Evolutionary conservation across 495 filamentous ascomycete genomes (phyloP).

Genomic region (Penicillium psychrofluorescens): DNA sequence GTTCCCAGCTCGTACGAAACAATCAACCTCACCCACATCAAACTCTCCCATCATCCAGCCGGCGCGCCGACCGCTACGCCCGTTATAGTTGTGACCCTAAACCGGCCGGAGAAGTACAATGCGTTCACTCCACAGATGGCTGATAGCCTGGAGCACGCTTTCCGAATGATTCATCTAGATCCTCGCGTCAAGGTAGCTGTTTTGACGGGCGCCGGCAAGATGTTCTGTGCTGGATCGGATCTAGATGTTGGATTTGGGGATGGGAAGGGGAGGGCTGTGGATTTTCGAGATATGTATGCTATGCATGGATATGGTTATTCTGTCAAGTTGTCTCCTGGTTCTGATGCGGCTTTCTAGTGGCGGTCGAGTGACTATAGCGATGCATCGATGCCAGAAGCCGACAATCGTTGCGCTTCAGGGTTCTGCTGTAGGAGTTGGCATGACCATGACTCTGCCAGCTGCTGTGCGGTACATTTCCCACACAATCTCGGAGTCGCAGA

Average conservation of each 20-base stretch:
- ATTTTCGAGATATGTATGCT: slow-evolving; percentile 17
- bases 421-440: slow-evolving; percentile 54
- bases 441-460: slow-evolving; percentile 56
- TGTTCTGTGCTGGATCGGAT: slow-evolving; percentile 57
- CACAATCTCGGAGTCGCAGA: background rate
- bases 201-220: slow-evolving; percentile 45
- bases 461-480: slow-evolving; percentile 31
- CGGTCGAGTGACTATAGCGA: slow-evolving; percentile 48
- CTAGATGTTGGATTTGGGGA: slow-evolving; percentile 39
- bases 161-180: slow-evolving; percentile 41
- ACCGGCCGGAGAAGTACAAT: slow-evolving; percentile 51
- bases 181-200: slow-evolving; percentile 46
- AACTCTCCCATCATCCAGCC: slow-evolving; percentile 39
- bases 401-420: slow-evolving; percentile 55
- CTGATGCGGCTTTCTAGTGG: slow-evolving; percentile 20
- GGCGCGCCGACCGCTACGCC: slow-evolving; percentile 37
- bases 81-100: slow-evolving; percentile 44
- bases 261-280: slow-evolving; percentile 15
- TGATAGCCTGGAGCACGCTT: slow-evolving; percentile 42
- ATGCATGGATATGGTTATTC: background rate
- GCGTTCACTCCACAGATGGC: slow-evolving; percentile 50
- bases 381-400: slow-evolving; percentile 53
- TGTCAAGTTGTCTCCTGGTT: background rate
- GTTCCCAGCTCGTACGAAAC: slow-evolving; percentile 20
- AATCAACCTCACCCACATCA: slow-evolving; percentile 40